phyloP scores from a whole-genome alignment of 1,284 basidiomycete genomes.

The Anthracocystis walkeri region DNA sequence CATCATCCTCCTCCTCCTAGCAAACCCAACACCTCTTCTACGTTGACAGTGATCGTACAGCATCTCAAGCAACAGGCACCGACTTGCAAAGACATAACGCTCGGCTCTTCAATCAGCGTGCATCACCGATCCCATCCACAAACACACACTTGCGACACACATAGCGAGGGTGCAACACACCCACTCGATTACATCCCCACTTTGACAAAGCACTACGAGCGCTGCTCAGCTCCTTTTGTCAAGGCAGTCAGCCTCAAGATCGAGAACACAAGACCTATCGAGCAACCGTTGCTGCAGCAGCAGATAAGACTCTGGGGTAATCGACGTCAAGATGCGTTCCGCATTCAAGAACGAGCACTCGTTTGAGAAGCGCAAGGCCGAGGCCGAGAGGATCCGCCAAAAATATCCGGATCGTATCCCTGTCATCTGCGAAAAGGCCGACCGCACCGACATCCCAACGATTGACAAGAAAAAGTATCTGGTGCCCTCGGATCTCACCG shows the following conservation, averaged over 20 bases:
- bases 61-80: too few species aligned
- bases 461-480: conserved; percentile 99
- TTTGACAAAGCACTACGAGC: not conserved
- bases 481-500: conserved; percentile 98
- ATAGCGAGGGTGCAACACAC: too few species aligned
- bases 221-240: not conserved
- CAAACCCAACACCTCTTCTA: too few species aligned
- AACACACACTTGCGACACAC: too few species aligned
- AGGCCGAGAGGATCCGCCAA: conserved; percentile 92
- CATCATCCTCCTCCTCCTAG: too few species aligned
- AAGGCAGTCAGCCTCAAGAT: not conserved
- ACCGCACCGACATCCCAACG: conserved; percentile 97
- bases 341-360: conserved; percentile 99
- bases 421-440: conserved; percentile 99
- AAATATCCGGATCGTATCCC: conserved; percentile 99
- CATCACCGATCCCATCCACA: too few species aligned
- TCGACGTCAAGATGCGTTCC: conserved; percentile 79
- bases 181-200: too few species aligned
- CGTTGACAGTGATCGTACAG: too few species aligned
- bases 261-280: not conserved
- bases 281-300: not conserved
- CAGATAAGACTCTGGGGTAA: not conserved
- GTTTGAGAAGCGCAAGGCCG: conserved; percentile 98
- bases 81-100: too few species aligned
- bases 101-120: too few species aligned